Evolutionary conservation across 352 stramenopile species (phyloP), one percentile per base, ranked within the genome.

Genomic region (Peronospora farinosa): DNA sequence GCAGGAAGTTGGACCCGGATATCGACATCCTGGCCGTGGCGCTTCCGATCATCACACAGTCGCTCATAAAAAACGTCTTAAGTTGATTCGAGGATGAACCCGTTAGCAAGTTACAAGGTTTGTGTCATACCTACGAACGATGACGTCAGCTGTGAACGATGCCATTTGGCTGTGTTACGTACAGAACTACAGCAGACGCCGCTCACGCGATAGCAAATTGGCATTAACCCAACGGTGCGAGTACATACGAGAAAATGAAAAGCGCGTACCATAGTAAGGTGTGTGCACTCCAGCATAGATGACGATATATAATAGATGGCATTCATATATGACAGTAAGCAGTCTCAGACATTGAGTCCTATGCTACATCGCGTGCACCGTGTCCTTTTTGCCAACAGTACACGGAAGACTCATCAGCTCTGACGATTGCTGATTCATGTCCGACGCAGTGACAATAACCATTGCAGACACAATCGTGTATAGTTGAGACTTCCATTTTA

Each of bases 1-100:
- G 88, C 0, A 72, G 81, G 8, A 79, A 90, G 25, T 60, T 98
- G 7, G 84, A 97, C 65, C 90, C 90, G 11, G 84, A 96, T 30
- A 86, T 98, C 40, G 69, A 93, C 16, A 79, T 97, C 33, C 59
- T 97, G 27, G 61, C 72, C 9, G 74, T 96, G 1, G 91, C 94
- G 3, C 59, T 97, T 43, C 90, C 90, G 5, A 92, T 98, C 60
- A 90, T 98, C 42, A 69, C 93, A 5, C 87, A 97, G 59, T 92
- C 87, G 37, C 79, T 96, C 51, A 42, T 97, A 37, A 92, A 92
- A 60, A 88, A 96, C 51, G 66, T 67, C 6, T 40, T 71, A 35
- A 65, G 57, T 47, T 72, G 44, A 60, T 40, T 12, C 25, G 13
- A 19, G n/a, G 7, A 44, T n/a, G 7, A 32, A 25, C 16, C 0